Base-by-base conservation (phyloP, 805 yeast species). In the Saccharomycopsis javanensis region DNA sequence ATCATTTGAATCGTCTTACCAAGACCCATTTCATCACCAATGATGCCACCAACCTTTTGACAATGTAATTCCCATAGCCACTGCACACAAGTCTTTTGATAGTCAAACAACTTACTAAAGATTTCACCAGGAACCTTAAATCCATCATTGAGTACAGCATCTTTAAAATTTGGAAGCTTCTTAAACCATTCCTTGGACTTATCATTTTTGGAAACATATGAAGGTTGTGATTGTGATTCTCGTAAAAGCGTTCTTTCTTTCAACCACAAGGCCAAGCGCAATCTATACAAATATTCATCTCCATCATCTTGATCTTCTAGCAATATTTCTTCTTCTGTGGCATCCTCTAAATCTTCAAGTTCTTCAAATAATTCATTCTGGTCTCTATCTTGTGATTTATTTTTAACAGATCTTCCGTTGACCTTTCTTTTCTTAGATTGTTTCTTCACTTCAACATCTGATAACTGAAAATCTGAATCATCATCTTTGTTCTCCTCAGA, bases 11-110 rank as follows among this genome's bases (percentile, higher is more conserved):
- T 86, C 0, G 99, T 94, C 66, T 94, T 94, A 1, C 99, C 99
- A 16, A 94, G 71, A 0, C 99, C 99, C 99, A 94, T 94, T 69
- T 94, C 99, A 70, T 94, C 99, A 27, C 98, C 97, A 45, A 94
- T 78, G 23, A 94, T 94, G 0, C 99, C 99, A 2, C 99, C 99
- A 2, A 91, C 85, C 53, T 80, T 82, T 68, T 94, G 98, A 20
- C 82, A 77, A 65, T 87, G 85, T n/a, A 94, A 73, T 66, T 94
- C 99, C 85, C 95, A 91, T 1, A 94, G 78, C 99, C 99, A 92
- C 65, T 94, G 96, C 1, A 94, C 97, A 61, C 98, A 89, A 0
- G 98, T 94, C 65, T 88, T 88, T 65, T 94, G 99, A 68, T 94
- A 94, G 62, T 88, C 96, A 66, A 94, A 94, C 13, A 94, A 71